phyloP scores from a whole-genome alignment of 345 rosid species.

The Camelina neglecta region DNA sequence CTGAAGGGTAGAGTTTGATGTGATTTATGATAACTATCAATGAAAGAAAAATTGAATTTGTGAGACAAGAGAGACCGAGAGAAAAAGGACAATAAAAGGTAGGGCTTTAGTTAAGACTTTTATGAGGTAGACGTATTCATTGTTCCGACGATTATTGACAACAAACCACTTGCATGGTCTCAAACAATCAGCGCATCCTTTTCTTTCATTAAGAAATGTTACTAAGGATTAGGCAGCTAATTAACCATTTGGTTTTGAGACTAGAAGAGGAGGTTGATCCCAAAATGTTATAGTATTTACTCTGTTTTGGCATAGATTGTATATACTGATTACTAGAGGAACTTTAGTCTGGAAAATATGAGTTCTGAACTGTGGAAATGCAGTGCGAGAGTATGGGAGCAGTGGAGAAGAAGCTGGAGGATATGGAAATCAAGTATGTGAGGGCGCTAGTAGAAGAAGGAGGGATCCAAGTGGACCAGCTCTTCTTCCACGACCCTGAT shows the following conservation, averaged over 20 bases:
- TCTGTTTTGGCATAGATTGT: slow-evolving; percentile 33
- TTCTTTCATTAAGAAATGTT: neutral
- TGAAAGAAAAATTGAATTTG: neutral
- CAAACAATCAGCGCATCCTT: neutral
- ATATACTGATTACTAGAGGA: neutral
- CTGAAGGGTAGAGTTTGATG: neutral
- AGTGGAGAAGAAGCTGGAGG: slow-evolving; percentile 70
- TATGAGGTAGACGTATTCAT: slow-evolving; percentile 4
- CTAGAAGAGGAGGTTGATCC: neutral
- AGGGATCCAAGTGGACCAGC: slow-evolving; percentile 70
- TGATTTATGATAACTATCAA: neutral
- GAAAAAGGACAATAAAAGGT: slow-evolving; percentile 1
- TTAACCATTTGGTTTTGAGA: neutral
- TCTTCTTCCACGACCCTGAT: slow-evolving; percentile 86
- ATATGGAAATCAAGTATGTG: slow-evolving; percentile 60
- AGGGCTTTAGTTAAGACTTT: neutral
- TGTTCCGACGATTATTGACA: neutral
- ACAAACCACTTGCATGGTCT: neutral
- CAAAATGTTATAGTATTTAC: neutral
- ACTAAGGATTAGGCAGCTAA: neutral
- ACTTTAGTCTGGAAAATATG: neutral
- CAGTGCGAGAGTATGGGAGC: slow-evolving; percentile 74
- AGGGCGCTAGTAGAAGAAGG: slow-evolving; percentile 68
- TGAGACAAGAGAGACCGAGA: neutral
- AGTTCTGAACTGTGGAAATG: neutral